These are phyloP conservation scores for Serendipita vermifera DNA, from an alignment of 768 basidiomycete species.

Conservation along the genomic window DNA sequence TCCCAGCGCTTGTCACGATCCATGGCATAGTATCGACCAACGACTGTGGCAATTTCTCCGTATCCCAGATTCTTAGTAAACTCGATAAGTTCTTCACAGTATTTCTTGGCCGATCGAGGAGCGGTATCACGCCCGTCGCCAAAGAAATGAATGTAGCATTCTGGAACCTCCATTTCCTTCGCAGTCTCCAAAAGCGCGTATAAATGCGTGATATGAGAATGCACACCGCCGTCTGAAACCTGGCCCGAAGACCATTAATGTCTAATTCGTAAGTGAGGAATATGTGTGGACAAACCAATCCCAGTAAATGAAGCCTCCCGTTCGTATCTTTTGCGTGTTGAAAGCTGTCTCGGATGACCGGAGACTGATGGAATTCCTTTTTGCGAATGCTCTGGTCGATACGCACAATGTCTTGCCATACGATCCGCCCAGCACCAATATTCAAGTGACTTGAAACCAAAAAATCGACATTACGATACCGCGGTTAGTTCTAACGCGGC, in stretches of 20 bases:
- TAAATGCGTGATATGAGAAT: slow-evolving; percentile 85
- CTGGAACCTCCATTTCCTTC: slow-evolving; percentile 69
- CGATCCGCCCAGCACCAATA: slow-evolving; percentile 86
- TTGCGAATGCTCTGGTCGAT: slow-evolving; percentile 91
- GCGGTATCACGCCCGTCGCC: slow-evolving; percentile 94
- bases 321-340: slow-evolving; percentile 69
- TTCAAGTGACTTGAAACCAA: slow-evolving; percentile 95
- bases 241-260: slow-evolving; percentile 21
- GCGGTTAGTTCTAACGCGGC: background rate
- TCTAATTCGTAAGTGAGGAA: slow-evolving; percentile 1
- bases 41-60: slow-evolving; percentile 71
- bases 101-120: slow-evolving; percentile 65
- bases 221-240: slow-evolving; percentile 94
- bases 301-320: slow-evolving; percentile 78
- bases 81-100: slow-evolving; percentile 60
- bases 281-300: slow-evolving; percentile 43
- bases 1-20: slow-evolving; percentile 97
- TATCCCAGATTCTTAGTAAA: slow-evolving; percentile 66
- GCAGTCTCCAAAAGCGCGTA: slow-evolving; percentile 84
- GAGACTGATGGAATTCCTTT: slow-evolving; percentile 67
- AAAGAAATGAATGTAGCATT: slow-evolving; percentile 87
- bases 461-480: no score
- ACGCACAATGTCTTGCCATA: slow-evolving; percentile 96
- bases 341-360: slow-evolving; percentile 55
- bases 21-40: slow-evolving; percentile 94